A percentile compares a stretch with the other conserved stretches of the same genome.
Evolutionary conservation across 1,139 yeast genomes (phyloP).

Genomic region (Yamadazyma friedrichii): DNA sequence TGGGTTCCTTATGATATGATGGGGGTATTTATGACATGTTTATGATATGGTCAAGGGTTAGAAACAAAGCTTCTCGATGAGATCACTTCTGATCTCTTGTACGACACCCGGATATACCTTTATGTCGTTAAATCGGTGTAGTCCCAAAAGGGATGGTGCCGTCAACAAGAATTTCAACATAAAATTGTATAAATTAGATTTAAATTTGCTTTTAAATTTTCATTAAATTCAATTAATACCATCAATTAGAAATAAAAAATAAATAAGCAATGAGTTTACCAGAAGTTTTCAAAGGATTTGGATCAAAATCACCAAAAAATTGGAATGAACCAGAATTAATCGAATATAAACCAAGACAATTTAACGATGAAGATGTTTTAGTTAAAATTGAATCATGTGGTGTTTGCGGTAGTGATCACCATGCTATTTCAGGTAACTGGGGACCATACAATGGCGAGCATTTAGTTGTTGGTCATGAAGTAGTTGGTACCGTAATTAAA

Average conservation of each 20-base stretch:
- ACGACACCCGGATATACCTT: too few species aligned
- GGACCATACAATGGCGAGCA: conserved; percentile 37
- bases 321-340: conserved; percentile 44
- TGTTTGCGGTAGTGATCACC: conserved; percentile 61
- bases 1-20: too few species aligned
- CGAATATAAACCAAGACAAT: conserved; percentile 36
- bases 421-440: conserved; percentile 47
- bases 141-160: too few species aligned
- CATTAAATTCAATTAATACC: too few species aligned
- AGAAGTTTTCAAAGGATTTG: conserved; percentile 40
- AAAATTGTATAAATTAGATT: too few species aligned
- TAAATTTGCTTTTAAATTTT: too few species aligned
- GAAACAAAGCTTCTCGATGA: too few species aligned
- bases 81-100: too few species aligned
- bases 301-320: conserved; percentile 23
- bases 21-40: too few species aligned
- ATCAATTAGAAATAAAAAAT: background rate
- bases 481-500: conserved; percentile 48
- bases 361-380: conserved; percentile 41
- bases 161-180: too few species aligned
- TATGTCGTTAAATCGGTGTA: too few species aligned
- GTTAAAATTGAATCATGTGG: conserved; percentile 53
- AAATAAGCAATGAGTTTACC: conserved; percentile 21
- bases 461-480: conserved; percentile 49
- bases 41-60: too few species aligned